Evolutionary conservation across 495 filamentous ascomycete genomes (phyloP).

Genomic region (Penicillium macrosclerotiorum): DNA sequence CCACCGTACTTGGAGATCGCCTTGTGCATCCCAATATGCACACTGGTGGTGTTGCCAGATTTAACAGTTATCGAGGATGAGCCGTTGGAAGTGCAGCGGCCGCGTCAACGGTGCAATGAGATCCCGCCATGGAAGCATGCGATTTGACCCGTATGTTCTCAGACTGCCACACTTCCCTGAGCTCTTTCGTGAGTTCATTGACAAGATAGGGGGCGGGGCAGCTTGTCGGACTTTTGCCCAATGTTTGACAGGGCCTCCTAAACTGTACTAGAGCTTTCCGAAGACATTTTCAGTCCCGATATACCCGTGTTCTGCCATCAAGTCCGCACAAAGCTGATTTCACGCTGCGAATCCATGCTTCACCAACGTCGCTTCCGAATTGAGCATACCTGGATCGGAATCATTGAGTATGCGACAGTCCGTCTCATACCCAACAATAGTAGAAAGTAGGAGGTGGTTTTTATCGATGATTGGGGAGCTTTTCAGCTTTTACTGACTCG

Average conservation of each 20-base stretch:
- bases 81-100: constrained; percentile 23
- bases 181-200: constrained; percentile 30
- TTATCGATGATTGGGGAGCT: constrained; percentile 6
- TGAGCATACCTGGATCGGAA: constrained; percentile 46
- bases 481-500: constrained; percentile 15
- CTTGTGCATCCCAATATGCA: constrained; percentile 29
- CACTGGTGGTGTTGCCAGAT: constrained; percentile 17
- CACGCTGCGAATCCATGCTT: constrained; percentile 47
- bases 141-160: constrained; percentile 36
- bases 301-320: constrained; percentile 38
- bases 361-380: constrained; percentile 44
- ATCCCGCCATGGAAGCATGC: constrained; percentile 39
- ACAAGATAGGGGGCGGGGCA: constrained; percentile 28
- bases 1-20: constrained; percentile 37
- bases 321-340: constrained; percentile 40
- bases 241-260: constrained; percentile 39
- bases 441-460: constrained; percentile 30
- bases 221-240: constrained; percentile 27
- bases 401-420: constrained; percentile 41
- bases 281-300: constrained; percentile 45
- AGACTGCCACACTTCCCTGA: constrained; percentile 41
- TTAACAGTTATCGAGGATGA: constrained; percentile 19
- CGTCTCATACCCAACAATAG: constrained; percentile 37
- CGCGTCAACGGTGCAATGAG: constrained; percentile 32
- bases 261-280: constrained; percentile 44